Percentiles rank a stretch among this genome's conserved stretches.
These are phyloP conservation scores for Pulveroboletus ravenelii DNA, from an alignment of 768 basidiomycete genomes.

Conservation along the genomic window DNA sequence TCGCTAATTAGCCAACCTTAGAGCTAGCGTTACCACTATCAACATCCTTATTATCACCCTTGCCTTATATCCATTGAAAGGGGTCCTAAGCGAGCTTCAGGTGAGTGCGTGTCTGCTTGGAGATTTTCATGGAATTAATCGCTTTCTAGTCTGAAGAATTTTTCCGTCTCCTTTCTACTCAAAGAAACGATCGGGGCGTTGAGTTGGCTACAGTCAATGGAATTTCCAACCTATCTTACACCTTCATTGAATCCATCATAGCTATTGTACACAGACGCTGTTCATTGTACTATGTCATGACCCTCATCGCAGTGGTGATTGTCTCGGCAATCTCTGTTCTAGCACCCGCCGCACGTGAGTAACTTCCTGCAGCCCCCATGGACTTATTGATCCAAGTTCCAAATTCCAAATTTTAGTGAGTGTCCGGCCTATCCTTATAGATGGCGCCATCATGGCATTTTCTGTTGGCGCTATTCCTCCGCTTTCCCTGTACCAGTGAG, in stretches of 20 bases:
- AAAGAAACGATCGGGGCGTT: slow-evolving; percentile 1
- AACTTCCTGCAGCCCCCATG: background rate
- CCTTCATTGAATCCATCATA: slow-evolving; percentile 2
- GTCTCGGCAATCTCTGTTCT: slow-evolving; percentile 9
- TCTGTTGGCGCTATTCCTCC: slow-evolving; percentile 14
- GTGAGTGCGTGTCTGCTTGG: background rate
- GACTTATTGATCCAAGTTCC: background rate
- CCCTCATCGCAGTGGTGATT: slow-evolving; percentile 1
- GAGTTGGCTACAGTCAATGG: slow-evolving; percentile 8
- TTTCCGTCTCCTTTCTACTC: slow-evolving; percentile 12
- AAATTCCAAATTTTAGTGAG: slow-evolving; percentile 2
- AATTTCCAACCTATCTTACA: slow-evolving; percentile 12
- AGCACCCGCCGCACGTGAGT: slow-evolving; percentile 14
- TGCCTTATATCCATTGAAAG: slow-evolving; percentile 9
- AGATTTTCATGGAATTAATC: background rate
- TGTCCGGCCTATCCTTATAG: slow-evolving; percentile 11
- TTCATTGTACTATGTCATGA: slow-evolving; percentile 8
- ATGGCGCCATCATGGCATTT: slow-evolving; percentile 11
- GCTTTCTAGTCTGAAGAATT: slow-evolving; percentile 14
- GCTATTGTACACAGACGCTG: background rate
- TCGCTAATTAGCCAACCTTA: slow-evolving; percentile 4
- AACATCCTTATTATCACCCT: slow-evolving; percentile 16
- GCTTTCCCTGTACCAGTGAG: slow-evolving; percentile 11
- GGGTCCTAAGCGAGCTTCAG: slow-evolving; percentile 10
- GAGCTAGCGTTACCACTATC: slow-evolving; percentile 10